These are phyloP conservation scores for Aspergillus neoniger DNA, from an alignment of 2,329 filamentous ascomycete species.

Conservation along the genomic window DNA sequence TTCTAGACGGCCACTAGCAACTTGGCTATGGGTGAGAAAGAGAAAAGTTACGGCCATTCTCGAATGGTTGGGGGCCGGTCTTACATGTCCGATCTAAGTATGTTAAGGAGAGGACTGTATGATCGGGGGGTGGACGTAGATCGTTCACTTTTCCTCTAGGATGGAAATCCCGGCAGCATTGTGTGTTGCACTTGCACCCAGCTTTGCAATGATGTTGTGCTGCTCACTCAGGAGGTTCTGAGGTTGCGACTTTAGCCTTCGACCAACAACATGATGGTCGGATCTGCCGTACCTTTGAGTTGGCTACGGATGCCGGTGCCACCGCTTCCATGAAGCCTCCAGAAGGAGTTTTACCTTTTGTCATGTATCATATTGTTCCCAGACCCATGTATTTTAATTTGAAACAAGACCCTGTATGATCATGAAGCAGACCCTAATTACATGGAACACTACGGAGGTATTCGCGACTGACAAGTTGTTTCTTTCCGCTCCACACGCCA, in stretches of 20 bases:
- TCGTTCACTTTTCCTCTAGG: neutral
- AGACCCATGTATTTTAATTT: neutral
- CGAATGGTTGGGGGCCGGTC: neutral
- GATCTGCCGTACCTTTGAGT: neutral
- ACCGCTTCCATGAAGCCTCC: neutral
- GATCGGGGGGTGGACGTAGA: neutral
- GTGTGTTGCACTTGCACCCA: neutral
- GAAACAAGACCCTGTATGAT: neutral
- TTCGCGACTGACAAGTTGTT: neutral
- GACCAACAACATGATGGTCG: neutral
- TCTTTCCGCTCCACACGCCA: neutral
- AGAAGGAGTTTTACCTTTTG: neutral
- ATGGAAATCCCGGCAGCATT: neutral
- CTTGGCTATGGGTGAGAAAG: neutral
- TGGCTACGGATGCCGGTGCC: neutral
- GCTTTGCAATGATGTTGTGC: neutral
- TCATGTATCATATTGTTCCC: neutral
- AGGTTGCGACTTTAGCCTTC: neutral
- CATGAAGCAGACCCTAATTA: neutral
- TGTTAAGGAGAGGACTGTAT: neutral
- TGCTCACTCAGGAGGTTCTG: neutral
- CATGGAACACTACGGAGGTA: neutral
- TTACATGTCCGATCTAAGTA: conserved; percentile 2
- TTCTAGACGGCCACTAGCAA: neutral
- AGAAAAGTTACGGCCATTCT: neutral